Evolutionary conservation across 129 eudicot genomes (phyloP).

Genomic region (Artemisia argyi): DNA sequence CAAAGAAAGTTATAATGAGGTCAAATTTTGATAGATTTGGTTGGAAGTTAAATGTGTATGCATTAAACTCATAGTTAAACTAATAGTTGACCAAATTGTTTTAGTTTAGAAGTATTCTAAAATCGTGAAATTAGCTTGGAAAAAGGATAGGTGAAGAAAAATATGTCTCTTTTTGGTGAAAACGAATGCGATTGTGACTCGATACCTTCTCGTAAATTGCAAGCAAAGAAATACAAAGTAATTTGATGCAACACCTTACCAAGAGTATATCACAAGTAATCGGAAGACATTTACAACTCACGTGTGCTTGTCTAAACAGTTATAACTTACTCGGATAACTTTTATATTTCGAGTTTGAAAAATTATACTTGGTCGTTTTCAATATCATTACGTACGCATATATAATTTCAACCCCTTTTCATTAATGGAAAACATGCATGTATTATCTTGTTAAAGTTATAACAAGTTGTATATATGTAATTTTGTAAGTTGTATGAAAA

Average conservation of each 20-base stretch:
- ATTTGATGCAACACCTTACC: slow-evolving; percentile 25
- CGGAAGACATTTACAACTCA: not conserved
- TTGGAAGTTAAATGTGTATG: slow-evolving; percentile 6
- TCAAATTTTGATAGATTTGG: slow-evolving; percentile 16
- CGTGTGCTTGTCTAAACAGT: not conserved
- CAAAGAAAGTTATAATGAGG: not conserved
- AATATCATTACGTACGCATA: not conserved
- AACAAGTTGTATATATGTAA: not conserved
- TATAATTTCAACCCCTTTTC: not conserved
- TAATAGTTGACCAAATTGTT: slow-evolving; percentile 20
- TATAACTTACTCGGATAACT: not conserved
- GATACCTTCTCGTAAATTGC: slow-evolving; percentile 30
- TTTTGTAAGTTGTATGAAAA: slow-evolving; percentile 14
- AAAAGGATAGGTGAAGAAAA: slow-evolving; percentile 25
- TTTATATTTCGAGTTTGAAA: not conserved
- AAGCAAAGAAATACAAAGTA: slow-evolving; percentile 27
- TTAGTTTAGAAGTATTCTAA: not conserved
- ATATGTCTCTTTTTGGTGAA: slow-evolving; percentile 12
- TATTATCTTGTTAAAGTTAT: not conserved
- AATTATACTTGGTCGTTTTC: slow-evolving; percentile 11
- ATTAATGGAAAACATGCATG: too few relatives aligned
- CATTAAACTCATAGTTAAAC: slow-evolving; percentile 8
- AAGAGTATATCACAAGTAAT: slow-evolving; percentile 22
- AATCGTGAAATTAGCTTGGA: slow-evolving; percentile 12
- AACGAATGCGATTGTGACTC: slow-evolving; percentile 33